Base-by-base conservation (phyloP, 148 eudicot species). In the Silene uniflora region DNA sequence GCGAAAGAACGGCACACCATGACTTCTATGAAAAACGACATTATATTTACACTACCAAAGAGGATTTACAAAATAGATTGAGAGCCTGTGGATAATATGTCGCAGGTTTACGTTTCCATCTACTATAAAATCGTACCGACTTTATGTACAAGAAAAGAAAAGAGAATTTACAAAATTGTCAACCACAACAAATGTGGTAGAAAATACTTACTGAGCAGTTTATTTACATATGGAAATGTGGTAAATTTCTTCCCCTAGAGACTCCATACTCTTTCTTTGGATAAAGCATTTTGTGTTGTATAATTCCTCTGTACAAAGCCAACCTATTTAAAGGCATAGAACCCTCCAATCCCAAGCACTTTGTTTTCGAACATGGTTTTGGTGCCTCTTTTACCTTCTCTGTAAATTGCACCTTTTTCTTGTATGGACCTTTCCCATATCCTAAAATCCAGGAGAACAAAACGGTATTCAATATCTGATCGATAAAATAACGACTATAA, bases 251-350 rank as follows among this genome's bases (percentile, higher is more conserved):
- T 52, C 46, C 73, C 19, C 69, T 54, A 14, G 78, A 75, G 42
- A 75, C 79, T 13, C 81, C 73, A 72, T 82, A 82, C 44, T 72
- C 82, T 66, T 72, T 75, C 64, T 67, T 75, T 10, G 74, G 79
- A 67, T 59, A 72, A 16, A 23, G 69, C 76, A 71, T 80, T 17
- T 73, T 88, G 49, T 67, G 62, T 73, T 85, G 14, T 56, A 85
- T 76, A 8, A 85, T 85, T 72, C 91, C 93, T 75, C 81, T 88
- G 55, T 91, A 91, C 81, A 91, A 76, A 4, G 60, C 87, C 85
- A 85, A 81, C 79, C 93, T 77, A 54, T 89, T 91, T 14, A 78
- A 84, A 18, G 97, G 97, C 89, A 89, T 86, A 2, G 77, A 19
- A 12, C 71, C 78, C 42, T 82, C 83, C 62, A 83, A 75, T 14